These are phyloP conservation scores for Hypoxylon lenormandii DNA, from an alignment of 495 filamentous ascomycete species.

Conservation along the genomic window DNA sequence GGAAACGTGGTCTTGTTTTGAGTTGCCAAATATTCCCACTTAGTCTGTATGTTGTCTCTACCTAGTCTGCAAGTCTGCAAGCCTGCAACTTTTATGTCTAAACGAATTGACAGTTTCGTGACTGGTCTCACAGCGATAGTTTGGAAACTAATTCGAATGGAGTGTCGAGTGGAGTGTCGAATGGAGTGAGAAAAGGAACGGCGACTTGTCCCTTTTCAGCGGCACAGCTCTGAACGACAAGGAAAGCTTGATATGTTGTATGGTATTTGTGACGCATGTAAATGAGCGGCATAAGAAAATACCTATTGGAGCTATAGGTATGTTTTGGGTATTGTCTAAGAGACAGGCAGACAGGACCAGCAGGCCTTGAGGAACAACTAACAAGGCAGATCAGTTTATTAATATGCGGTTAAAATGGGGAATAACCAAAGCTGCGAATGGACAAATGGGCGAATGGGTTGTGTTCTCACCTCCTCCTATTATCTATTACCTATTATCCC, in stretches of 20 bases:
- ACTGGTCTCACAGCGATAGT: constrained; percentile 1
- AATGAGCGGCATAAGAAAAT: constrained; percentile 28
- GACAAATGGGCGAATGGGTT: neutral
- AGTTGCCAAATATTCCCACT: no score
- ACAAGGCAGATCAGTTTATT: constrained; percentile 28
- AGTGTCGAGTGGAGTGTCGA: no score
- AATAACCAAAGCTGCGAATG: neutral
- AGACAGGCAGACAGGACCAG: no score
- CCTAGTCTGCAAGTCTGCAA: no score
- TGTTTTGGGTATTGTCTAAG: no score
- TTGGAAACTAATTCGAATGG: constrained; percentile 11
- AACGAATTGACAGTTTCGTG: no score
- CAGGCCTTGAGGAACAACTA: constrained; percentile 17
- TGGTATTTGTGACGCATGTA: constrained; percentile 8
- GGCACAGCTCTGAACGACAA: constrained; percentile 1
- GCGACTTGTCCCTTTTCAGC: constrained; percentile 22
- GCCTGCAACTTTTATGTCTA: no score
- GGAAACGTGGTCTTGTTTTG: no score
- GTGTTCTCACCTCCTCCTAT: constrained; percentile 4
- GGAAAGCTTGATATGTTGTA: constrained; percentile 5
- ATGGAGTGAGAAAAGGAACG: constrained; percentile 14
- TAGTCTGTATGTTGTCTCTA: no score
- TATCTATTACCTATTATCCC: constrained; percentile 36
- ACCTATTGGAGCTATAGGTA: constrained; percentile 24
- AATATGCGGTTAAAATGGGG: constrained; percentile 45